Base-by-base conservation (phyloP, 257 asterid species). In the Solanum ahanhuiri region DNA sequence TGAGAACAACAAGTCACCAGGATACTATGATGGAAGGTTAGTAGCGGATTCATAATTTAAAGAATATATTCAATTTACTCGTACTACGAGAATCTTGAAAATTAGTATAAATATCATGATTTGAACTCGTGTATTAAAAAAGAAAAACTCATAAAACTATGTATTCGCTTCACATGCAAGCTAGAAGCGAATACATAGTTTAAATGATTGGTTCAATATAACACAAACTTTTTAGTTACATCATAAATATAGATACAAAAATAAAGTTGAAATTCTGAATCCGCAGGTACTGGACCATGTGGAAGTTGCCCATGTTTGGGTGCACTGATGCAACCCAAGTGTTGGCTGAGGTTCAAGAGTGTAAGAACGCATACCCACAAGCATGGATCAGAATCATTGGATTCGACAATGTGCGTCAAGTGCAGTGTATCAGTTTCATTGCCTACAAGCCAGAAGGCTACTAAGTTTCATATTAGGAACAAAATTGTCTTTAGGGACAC, bases 231-330 rank as follows among this genome's bases (percentile, higher is more conserved):
- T 60, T 60, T 60, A 9, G 30, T 64, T 12, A 64, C 12, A 64
- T 23, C 34, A 64, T 23, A 23, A 3, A 10, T 63, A 10, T 63
- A 63, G 5, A 9, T 22, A 22, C 30, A 1, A n/a, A n/a, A 64
- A 11, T 23, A 43, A 43, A 11, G 51, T 43, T 43, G 51, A 63
- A 9, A 23, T 54, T 54, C 9, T 54, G 63, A 64, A 2, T 51
- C 60, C 60, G 22, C 18, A 73, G 82, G 2, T 92, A 93, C 89
- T 91, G 94, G 95, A 88, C 90, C 34, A 90, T 93, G 93, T 93
- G 94, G 96, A 93, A 93, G 92, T 48, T 91, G 85, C 94, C 95
- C 63, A 93, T 93, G 94, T 93, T 87, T 41, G 93, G 94, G 63
- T 91, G 95, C 92, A 92, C 89, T 0, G 95, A 93, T 54, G 34